Conservation (phyloP, 2,329 filamentous ascomycete species). For the Fusarium sp. region DNA sequence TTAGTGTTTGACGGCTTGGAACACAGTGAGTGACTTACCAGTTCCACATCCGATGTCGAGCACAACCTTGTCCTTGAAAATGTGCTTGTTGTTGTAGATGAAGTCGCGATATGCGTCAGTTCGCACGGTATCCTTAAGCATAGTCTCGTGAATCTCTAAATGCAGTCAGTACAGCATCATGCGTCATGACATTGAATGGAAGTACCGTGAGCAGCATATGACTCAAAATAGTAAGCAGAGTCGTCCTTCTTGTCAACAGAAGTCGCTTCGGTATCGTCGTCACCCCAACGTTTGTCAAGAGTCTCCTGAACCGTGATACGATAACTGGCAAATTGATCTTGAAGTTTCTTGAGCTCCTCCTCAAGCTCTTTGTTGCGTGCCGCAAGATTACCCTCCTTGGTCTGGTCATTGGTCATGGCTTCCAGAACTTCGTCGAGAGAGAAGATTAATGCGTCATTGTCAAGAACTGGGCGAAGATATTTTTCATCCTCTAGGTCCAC, state of each 20-base stretch:
- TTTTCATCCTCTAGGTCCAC: conserved; percentile 78
- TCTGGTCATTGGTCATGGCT: conserved; percentile 51
- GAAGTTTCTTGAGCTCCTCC: conserved; percentile 68
- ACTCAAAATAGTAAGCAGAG: conserved; percentile 67
- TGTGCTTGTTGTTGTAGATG: conserved; percentile 88
- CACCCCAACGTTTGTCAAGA: conserved; percentile 72
- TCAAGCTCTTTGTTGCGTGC: conserved; percentile 67
- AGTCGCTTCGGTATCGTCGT: conserved; percentile 61
- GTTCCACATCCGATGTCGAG: conserved; percentile 91
- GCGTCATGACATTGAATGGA: conserved; percentile 28
- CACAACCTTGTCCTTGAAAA: conserved; percentile 87
- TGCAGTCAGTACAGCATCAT: conserved; percentile 1
- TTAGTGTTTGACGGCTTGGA: conserved; percentile 8
- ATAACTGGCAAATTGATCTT: conserved; percentile 73
- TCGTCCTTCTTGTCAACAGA: conserved; percentile 49
- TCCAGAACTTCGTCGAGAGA: conserved; percentile 80
- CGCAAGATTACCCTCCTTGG: conserved; percentile 51
- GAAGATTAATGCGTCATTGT: conserved; percentile 90
- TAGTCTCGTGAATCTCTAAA: conserved; percentile 89
- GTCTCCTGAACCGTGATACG: conserved; percentile 73
- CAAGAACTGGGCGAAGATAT: conserved; percentile 84
- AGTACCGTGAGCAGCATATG: conserved; percentile 69
- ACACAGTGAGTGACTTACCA: conserved; percentile 51
- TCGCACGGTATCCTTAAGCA: conserved; percentile 90
- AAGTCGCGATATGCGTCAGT: conserved; percentile 96